phyloP scores from a whole-genome alignment of 768 basidiomycete species.

The Coprinopsis marcescibilis region DNA sequence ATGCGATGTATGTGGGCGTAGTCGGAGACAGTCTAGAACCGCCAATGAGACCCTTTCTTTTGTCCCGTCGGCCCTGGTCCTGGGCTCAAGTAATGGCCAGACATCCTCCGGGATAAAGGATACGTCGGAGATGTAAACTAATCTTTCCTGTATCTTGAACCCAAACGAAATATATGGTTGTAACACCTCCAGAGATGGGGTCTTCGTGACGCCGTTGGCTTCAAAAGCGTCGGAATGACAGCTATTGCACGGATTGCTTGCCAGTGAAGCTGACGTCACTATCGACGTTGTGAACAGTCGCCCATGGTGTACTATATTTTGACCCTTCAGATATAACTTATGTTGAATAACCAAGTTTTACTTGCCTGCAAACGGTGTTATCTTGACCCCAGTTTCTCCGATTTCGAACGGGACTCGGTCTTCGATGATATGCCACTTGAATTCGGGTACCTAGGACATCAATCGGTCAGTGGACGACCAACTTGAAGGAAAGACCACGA shows the following conservation, averaged over 20 bases:
- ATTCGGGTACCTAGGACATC: constrained; percentile 61
- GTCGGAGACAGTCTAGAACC: constrained; percentile 72
- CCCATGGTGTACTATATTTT: constrained; percentile 72
- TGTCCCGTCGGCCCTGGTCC: constrained; percentile 14
- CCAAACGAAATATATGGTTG: constrained; percentile 64
- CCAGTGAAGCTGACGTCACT: no score
- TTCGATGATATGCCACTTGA: constrained; percentile 77
- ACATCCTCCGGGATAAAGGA: constrained; percentile 72
- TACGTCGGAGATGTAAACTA: constrained; percentile 81
- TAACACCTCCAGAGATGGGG: constrained; percentile 17
- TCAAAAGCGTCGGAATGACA: constrained; percentile 33
- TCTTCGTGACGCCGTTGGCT: constrained; percentile 31
- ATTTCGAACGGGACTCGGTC: constrained; percentile 66
- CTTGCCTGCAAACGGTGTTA: constrained; percentile 66
- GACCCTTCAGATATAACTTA: no score
- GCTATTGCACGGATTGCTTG: no score
- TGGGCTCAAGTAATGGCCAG: constrained; percentile 45
- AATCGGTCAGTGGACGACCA: background rate
- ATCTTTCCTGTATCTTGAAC: constrained; percentile 58
- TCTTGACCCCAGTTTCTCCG: constrained; percentile 50
- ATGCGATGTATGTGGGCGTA: constrained; percentile 69
- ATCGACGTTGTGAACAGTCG: constrained; percentile 50
- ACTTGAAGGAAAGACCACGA: constrained; percentile 6
- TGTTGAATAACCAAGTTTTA: background rate
- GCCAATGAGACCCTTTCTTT: constrained; percentile 48